Base-by-base conservation (phyloP, 441 rosid genomes). In the Pelargonium myrrhifolium region DNA sequence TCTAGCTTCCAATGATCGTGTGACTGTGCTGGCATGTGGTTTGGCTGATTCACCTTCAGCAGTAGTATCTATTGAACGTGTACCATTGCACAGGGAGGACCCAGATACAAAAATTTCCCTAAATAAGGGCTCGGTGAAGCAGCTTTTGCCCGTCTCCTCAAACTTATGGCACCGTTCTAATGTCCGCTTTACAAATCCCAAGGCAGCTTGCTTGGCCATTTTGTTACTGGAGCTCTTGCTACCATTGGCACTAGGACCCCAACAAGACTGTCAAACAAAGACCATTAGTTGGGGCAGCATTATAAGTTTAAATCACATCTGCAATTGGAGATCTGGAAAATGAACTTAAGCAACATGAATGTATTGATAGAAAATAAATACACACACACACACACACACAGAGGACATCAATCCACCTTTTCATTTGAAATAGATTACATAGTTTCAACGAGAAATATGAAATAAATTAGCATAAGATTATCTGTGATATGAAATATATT, bases 141-240 rank as follows among this genome's bases (percentile, higher is more conserved):
- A 90, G 80, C 98, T 85, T 76, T 80, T 84, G 66, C 98, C 98
- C 1, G 88, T 81, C 65, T 85, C 89, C 83, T 95, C 97, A 79
- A 78, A 95, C 78, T 79, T 79, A 75, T 76, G 88, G 74, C 85
- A 90, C 68, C 80, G 78, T 68, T 83, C 88, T 72, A 95, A 79
- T 24, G 96, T 86, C 65, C 86, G 84, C 75, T 82, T 95, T 70
- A 87, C 86, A 75, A 90, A 87, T 65, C 93, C 86, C 45, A 84
- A 71, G 37, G 97, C 89, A 75, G 97, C 89, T 72, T 90, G 96
- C 83, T 85, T 92, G 70, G 95, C 89, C 83, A 84, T 78, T 81
- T 89, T 95, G 82, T 75, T 86, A 76, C 78, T 79, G 68, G 94
- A 85, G 78, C 86, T 83, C 86, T 89, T 95, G 78, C 93, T 87